phyloP scores from a whole-genome alignment of 164 flowering plant species.

The Magnolia sinica region DNA sequence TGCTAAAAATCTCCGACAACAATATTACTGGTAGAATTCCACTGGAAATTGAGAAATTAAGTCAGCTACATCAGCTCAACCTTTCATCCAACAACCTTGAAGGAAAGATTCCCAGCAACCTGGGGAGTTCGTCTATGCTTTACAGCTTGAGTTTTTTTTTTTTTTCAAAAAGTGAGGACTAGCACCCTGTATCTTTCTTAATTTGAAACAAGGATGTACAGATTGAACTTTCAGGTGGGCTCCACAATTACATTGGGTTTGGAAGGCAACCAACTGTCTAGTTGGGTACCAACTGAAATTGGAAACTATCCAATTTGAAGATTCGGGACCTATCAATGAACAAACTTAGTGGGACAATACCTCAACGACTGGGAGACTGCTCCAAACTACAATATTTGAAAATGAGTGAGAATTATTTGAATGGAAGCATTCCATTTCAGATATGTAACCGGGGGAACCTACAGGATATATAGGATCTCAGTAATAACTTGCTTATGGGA shows the following conservation, averaged over 20 bases:
- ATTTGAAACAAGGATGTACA: no score
- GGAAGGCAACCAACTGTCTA: neutral
- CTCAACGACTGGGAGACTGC: neutral
- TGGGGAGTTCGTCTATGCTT: slow-evolving; percentile 23
- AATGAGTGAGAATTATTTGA: slow-evolving; percentile 13
- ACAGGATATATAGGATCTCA: slow-evolving; percentile 44
- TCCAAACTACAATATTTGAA: neutral
- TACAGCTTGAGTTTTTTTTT: slow-evolving; percentile 2
- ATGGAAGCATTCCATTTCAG: slow-evolving; percentile 42
- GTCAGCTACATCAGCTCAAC: slow-evolving; percentile 16
- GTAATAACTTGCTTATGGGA: slow-evolving; percentile 32
- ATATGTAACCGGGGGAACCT: slow-evolving; percentile 33
- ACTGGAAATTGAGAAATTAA: slow-evolving; percentile 26
- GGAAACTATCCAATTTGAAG: neutral
- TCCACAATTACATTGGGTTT: neutral
- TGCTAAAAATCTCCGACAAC: slow-evolving; percentile 27
- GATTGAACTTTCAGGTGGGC: no score
- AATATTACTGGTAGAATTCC: slow-evolving; percentile 36
- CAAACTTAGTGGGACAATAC: slow-evolving; percentile 1
- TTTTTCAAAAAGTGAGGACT: no score
- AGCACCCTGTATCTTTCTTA: no score
- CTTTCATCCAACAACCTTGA: slow-evolving; percentile 35
- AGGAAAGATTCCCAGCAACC: slow-evolving; percentile 42
- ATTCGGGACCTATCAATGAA: neutral
- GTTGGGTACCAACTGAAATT: neutral